A percentile compares a stretch with the other conserved stretches of the same genome.
These are phyloP conservation scores for Pisolithus albus DNA, from an alignment of 768 basidiomycete genomes.

Conservation along the genomic window DNA sequence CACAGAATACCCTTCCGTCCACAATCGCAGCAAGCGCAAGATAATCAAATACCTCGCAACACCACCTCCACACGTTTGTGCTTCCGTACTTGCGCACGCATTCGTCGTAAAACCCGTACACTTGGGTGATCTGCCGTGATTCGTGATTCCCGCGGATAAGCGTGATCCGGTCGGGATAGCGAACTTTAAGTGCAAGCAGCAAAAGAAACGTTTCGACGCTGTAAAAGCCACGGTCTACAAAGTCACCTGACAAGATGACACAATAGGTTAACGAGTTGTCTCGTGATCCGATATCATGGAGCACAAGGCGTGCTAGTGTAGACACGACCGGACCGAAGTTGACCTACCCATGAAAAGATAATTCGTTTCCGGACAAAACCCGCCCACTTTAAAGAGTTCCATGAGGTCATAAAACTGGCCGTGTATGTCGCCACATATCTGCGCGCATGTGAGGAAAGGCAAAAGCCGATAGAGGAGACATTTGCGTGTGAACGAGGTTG, in stretches of 20 bases:
- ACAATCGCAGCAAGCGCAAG: slow-evolving; percentile 91
- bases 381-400: slow-evolving; percentile 91
- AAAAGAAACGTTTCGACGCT: slow-evolving; percentile 94
- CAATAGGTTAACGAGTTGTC: not conserved
- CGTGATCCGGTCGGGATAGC: slow-evolving; percentile 95
- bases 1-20: slow-evolving; percentile 96
- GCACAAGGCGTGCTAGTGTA: slow-evolving; percentile 6
- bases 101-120: slow-evolving; percentile 93
- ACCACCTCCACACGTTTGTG: slow-evolving; percentile 95
- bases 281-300: slow-evolving; percentile 2
- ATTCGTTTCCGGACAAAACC: slow-evolving; percentile 87
- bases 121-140: slow-evolving; percentile 94
- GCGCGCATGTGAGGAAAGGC: slow-evolving; percentile 17
- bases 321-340: slow-evolving; percentile 1
- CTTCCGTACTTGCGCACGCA: slow-evolving; percentile 94
- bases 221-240: slow-evolving; percentile 97
- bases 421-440: slow-evolving; percentile 96
- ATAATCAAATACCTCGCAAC: slow-evolving; percentile 98
- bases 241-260: slow-evolving; percentile 64
- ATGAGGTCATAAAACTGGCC: slow-evolving; percentile 96
- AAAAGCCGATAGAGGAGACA: not conserved
- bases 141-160: slow-evolving; percentile 98
- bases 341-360: slow-evolving; percentile 92
- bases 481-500: not conserved
- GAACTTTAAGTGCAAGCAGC: slow-evolving; percentile 90